Conservation (phyloP, 768 basidiomycete genomes). For the Solioccasus polychromus region DNA sequence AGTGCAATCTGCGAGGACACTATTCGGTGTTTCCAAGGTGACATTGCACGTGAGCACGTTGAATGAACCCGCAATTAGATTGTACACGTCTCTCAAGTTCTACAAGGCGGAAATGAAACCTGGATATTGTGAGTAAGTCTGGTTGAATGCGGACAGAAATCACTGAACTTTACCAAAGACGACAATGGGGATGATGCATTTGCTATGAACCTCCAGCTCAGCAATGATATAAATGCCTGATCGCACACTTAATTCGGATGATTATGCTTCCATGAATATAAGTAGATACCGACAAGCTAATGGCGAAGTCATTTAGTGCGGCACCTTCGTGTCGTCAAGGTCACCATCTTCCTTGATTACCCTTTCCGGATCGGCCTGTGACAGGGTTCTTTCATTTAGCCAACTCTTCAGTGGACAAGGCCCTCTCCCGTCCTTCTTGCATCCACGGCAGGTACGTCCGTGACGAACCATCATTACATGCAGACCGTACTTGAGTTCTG, state of each 20-base stretch:
- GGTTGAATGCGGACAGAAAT: background rate
- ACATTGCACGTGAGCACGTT: slow-evolving; percentile 9
- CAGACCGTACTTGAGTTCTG: slow-evolving; percentile 52
- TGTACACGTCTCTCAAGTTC: slow-evolving; percentile 7
- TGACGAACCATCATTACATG: slow-evolving; percentile 61
- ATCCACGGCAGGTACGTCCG: slow-evolving; percentile 53
- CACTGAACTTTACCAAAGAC: slow-evolving; percentile 1
- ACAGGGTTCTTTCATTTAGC: slow-evolving; percentile 25
- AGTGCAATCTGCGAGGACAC: slow-evolving; percentile 1
- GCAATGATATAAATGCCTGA: background rate
- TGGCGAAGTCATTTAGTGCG: background rate
- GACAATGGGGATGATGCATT: slow-evolving; percentile 2
- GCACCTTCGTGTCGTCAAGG: background rate
- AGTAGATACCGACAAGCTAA: background rate
- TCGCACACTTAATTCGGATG: background rate
- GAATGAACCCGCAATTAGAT: slow-evolving; percentile 9
- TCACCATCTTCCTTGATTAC: slow-evolving; percentile 1
- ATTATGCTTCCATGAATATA: background rate
- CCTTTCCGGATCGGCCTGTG: slow-evolving; percentile 17
- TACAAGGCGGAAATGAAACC: slow-evolving; percentile 1
- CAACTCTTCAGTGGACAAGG: slow-evolving; percentile 37
- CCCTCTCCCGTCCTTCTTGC: slow-evolving; percentile 38
- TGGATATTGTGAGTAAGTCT: background rate
- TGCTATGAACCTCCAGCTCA: slow-evolving; percentile 1
- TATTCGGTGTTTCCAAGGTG: slow-evolving; percentile 2